Percentiles rank a stretch among this genome's conserved stretches.
Evolutionary conservation across 352 stramenopile genomes (phyloP).

Genomic region (Globisporangium ultimum): DNA sequence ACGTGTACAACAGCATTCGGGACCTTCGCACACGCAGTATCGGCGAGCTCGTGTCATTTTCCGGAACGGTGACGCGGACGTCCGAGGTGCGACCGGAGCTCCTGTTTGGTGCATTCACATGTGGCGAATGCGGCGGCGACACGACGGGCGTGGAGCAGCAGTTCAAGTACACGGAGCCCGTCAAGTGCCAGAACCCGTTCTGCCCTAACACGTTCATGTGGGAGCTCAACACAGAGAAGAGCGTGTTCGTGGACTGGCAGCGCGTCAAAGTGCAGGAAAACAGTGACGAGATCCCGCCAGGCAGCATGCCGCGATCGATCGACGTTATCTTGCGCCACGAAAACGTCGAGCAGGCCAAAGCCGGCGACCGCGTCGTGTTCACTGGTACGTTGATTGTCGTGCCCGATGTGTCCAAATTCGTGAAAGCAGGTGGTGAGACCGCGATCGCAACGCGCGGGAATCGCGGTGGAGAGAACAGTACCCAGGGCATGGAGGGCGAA

Average conservation of each 20-base stretch:
- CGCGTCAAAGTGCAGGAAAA: slow-evolving; percentile 98
- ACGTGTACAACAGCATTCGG: slow-evolving; percentile 69
- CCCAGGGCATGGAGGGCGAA: slow-evolving; percentile 80
- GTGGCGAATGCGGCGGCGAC: slow-evolving; percentile 91
- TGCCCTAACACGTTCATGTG: slow-evolving; percentile 90
- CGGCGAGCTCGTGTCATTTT: slow-evolving; percentile 91
- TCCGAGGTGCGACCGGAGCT: slow-evolving; percentile 98
- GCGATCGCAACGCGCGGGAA: slow-evolving; percentile 46
- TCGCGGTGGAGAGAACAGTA: slow-evolving; percentile 58
- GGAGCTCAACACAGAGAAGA: slow-evolving; percentile 89
- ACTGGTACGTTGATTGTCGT: slow-evolving; percentile 95
- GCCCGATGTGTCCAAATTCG: slow-evolving; percentile 93
- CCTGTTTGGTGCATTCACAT: slow-evolving; percentile 94
- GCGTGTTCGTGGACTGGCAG: slow-evolving; percentile 99
- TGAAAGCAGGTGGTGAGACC: slow-evolving; percentile 59
- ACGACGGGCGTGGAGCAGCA: slow-evolving; percentile 95
- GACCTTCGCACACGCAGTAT: slow-evolving; percentile 92
- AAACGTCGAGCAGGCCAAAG: slow-evolving; percentile 96
- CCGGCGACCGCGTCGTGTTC: slow-evolving; percentile 95
- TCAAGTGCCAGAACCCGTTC: slow-evolving; percentile 95
- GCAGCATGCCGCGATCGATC: slow-evolving; percentile 95
- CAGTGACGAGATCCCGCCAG: slow-evolving; percentile 97
- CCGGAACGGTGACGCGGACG: slow-evolving; percentile 96
- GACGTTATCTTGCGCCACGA: slow-evolving; percentile 98
- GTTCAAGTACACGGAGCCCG: slow-evolving; percentile 97